Conservation (phyloP, 2,329 filamentous ascomycete species). For the Fusarium solani-melongenae region DNA sequence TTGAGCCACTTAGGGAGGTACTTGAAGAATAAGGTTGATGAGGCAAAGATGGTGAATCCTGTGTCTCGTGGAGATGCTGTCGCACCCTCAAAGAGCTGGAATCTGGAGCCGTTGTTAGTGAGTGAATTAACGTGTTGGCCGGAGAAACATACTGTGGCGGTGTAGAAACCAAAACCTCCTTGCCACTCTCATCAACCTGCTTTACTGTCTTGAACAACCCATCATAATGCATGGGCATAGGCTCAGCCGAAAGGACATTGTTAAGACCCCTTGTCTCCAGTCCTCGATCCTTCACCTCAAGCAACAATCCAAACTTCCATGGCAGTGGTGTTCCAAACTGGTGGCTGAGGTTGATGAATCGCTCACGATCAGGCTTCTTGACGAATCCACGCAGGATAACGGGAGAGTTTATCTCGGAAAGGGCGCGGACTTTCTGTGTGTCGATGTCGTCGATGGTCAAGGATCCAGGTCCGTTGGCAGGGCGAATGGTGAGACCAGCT, state of each 20-base stretch:
- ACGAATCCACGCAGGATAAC: constrained; percentile 64
- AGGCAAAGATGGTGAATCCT: constrained; percentile 66
- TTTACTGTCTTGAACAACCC: constrained; percentile 66
- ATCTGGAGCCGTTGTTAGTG: constrained; percentile 44
- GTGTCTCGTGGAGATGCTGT: constrained; percentile 60
- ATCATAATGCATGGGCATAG: constrained; percentile 69
- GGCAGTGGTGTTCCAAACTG: constrained; percentile 60
- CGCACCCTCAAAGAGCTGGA: constrained; percentile 64
- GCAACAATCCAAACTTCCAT: constrained; percentile 65
- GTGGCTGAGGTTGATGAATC: constrained; percentile 58
- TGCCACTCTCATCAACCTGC: constrained; percentile 50
- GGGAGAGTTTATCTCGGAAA: constrained; percentile 64
- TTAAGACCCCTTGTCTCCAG: constrained; percentile 57
- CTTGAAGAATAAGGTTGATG: constrained; percentile 61
- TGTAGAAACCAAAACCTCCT: constrained; percentile 53
- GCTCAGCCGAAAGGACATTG: constrained; percentile 64
- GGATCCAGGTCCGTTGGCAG: constrained; percentile 44
- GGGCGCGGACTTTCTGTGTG: constrained; percentile 54
- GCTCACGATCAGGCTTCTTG: constrained; percentile 56
- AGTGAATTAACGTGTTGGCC: background rate
- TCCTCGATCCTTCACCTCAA: constrained; percentile 63
- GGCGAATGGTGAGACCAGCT: constrained; percentile 54
- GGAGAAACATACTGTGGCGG: constrained; percentile 53
- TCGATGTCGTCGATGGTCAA: constrained; percentile 57
- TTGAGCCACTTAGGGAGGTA: constrained; percentile 54